Evolutionary conservation across 208 protist genomes (phyloP), one percentile per base, ranked within the genome.

Genomic region (Acanthamoeba sp.): DNA sequence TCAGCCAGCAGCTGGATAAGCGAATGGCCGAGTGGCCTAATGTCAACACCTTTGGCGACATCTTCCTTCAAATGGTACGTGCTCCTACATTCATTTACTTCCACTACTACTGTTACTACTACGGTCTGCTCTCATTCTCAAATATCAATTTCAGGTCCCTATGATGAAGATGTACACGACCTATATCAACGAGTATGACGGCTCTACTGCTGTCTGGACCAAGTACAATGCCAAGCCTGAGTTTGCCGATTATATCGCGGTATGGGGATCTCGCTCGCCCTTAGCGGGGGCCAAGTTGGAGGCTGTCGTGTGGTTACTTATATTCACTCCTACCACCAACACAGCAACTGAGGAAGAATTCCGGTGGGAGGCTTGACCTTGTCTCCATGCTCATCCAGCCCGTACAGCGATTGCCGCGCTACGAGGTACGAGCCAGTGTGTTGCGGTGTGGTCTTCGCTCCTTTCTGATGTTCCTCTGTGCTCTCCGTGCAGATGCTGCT

Each of bases 151-250:
- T 2, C n/a, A 90, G 82, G 82, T 90, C 12, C 82, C 82, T 22
- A 66, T 66, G 45, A 90, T 90, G 82, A 90, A 90, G 29, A 90
- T 90, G 82, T 90, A 90, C 82, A 90, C 82, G 34, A 48, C 82
- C 38, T 90, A 90, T 34, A 90, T 90, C 45, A 90, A 90, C 48
- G 82, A 90, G 3, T 90, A 90, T 10, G 82, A 90, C 82, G 32
- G 40, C 27, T 1, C 82, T 34, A 66, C 20, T 34, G 50, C 32
- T 29, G 45, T 90, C 0, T 90, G 55, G 52, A 62, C 16, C 27
- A 90, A 90, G 55, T 62, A 64, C 38, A 48, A 4, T 10, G 24
- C 48, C n/a, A 57, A 90, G 34, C 45, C n/a, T 0, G 82, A 90
- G 27, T 90, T 90, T 90, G 34, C 55, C 34, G 82, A 90, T 36